Evolutionary conservation across 768 basidiomycete species (phyloP), one percentile per base, ranked within the genome.

Genomic region (Calocera cornea): DNA sequence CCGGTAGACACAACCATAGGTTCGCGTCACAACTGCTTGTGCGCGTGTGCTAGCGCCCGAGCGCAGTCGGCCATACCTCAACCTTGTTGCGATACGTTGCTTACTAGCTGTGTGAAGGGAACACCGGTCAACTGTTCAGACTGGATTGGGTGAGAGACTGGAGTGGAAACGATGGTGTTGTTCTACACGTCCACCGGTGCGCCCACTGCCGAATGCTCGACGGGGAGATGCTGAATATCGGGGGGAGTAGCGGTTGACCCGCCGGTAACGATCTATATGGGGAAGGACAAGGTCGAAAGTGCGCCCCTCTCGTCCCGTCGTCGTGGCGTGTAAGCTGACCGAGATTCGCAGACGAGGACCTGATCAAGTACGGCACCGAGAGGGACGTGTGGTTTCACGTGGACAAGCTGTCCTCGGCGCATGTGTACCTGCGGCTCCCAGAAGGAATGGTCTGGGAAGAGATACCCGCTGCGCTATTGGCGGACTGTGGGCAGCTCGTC

Each of bases 211-310:
- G 17, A 41, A 12, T 41, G n/a, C 29, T 5, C 2, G 22, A 60
- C 19, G 31, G 47, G 36, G 47, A 31, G 71, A 19, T 38, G 31
- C 19, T 19, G 36, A 65, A 73, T 29, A 70, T 71, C 27, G 69
- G 1, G 27, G 38, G 17, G 1, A 33, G 1, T 70, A 91, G 89
- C 79, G 54, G 77, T 80, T 17, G 75, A 83, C 50, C 90, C 92
- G 1, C 79, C 89, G 0, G 86, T 81, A 8, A 84, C 79, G 31
- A 79, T 97, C 67, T 97, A 95, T 77, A 97, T 97, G 94, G 94
- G 95, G 33, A 86, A 86, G 75, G 95, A 99, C 83, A 98, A 99
- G 79, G 88, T 93, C 69, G 92, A 97, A 80, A 93, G 91, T 93
- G 72, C 73, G 88, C 80, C 14, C 19, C 24, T 1, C 40, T 22